Conservation (phyloP, 2,329 filamentous ascomycete genomes). For the Stagonosporopsis vannaccii region DNA sequence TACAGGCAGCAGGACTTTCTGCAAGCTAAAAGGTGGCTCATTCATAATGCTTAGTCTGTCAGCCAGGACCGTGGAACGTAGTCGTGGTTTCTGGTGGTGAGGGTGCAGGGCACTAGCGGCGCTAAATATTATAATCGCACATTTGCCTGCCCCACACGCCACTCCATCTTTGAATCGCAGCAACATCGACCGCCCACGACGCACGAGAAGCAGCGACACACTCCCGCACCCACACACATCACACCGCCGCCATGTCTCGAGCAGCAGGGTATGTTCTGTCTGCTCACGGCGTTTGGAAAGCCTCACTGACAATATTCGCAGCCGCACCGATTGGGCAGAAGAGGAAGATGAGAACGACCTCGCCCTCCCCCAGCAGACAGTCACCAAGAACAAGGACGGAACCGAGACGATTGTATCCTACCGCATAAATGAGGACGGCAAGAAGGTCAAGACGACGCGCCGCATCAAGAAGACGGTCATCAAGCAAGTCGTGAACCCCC, state of each 20-base stretch:
- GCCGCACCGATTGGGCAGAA: slow-evolving; percentile 81
- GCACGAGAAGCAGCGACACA: slow-evolving; percentile 13
- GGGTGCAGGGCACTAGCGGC: slow-evolving; percentile 12
- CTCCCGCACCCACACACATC: slow-evolving; percentile 18
- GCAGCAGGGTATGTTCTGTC: slow-evolving; percentile 44
- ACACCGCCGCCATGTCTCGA: slow-evolving; percentile 44
- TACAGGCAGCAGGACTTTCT: neutral
- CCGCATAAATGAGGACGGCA: slow-evolving; percentile 88
- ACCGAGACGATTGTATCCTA: slow-evolving; percentile 95
- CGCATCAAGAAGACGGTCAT: slow-evolving; percentile 91
- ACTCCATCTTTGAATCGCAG: slow-evolving; percentile 28
- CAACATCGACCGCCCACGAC: slow-evolving; percentile 9
- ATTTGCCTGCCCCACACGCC: slow-evolving; percentile 27
- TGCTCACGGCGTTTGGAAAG: neutral
- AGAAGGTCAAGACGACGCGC: slow-evolving; percentile 96
- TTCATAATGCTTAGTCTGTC: neutral
- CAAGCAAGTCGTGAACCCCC: slow-evolving; percentile 93
- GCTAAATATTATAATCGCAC: slow-evolving; percentile 19
- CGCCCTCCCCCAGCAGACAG: slow-evolving; percentile 86
- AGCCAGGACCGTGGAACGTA: neutral
- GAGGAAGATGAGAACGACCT: slow-evolving; percentile 92
- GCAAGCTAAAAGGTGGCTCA: neutral
- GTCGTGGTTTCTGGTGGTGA: neutral
- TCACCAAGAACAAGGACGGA: slow-evolving; percentile 96
- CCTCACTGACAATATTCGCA: slow-evolving; percentile 32